Evolutionary conservation across 306 rosid genomes (phyloP), one percentile per base, ranked within the genome.

Genomic region (Datisca glomerata): DNA sequence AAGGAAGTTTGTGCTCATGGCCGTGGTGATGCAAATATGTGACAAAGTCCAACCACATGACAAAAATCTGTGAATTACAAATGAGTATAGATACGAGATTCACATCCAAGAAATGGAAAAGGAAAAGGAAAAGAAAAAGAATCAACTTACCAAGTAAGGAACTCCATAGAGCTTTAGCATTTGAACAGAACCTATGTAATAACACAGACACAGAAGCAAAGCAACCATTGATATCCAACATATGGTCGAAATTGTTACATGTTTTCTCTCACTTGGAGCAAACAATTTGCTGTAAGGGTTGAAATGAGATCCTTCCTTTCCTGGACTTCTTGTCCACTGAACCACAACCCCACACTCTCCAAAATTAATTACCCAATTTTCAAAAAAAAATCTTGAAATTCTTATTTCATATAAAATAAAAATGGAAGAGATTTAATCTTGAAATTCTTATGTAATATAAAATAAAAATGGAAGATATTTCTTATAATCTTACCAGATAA

Each of bases 11-110:
- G 35, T 77, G 69, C 24, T 64, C 75, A 57, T 84, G 61, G 28
- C 84, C 98, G 66, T 89, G 98, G 70, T 89, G 98, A 28, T 89
- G 98, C 78, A 89, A 64, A 17, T 89, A 89, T 0, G 98, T 89
- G 38, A 89, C 98, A 14, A 70, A n/a, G 50, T 89, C 98, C 64
- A 89, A 36, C 98, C 98, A 89, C 81, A 78, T 66, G 20, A 89
- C 23, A 37, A 77, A 89, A 34, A 80, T 57, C 97, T 89, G 65
- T 14, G 15, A 17, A 43, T 12, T 22, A 9, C 20, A 36, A 6
- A 8, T 14, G 6, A 33, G 0, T 3, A 25, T 4, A 6, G 14
- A 6, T 7, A 14, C 21, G 6, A 3, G 0, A 17, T 9, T 4
- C 29, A 46, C 38, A 49, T 20, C 32, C 32, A 14, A 49, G 13